Base-by-base conservation (phyloP, 2,329 filamentous ascomycete species). In the Fusarium nematophilum region DNA sequence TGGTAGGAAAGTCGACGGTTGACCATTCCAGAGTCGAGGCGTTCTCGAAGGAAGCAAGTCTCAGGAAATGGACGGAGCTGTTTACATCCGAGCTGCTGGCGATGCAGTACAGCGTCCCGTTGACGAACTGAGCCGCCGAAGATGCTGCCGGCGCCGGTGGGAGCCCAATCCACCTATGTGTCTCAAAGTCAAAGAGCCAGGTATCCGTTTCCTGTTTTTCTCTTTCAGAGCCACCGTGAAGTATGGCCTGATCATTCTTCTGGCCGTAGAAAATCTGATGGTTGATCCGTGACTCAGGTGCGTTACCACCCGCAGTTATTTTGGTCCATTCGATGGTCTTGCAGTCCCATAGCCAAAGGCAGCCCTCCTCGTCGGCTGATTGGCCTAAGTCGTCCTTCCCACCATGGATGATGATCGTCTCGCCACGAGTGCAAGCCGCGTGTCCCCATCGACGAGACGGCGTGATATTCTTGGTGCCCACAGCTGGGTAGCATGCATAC, bases 401-500 rank as follows among this genome's bases (percentile, higher is more conserved):
- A 1, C 63, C 63, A 4, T 53, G 51, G 6, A 66, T 25, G 15
- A 66, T 53, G 9, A 66, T 40, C 3, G 59, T 42, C 6, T 42
- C 18, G 7, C 57, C 34, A 5, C 63, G 63, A 1, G 53, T 33
- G 18, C 59, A 66, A 0, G 63, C 53, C 1, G 63, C 63, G 15
- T 66, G 63, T 1, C 51, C 50, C 2, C 49, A 15, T 14, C 63
- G 40, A 3, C 48, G 45, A 0, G 53, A 37, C 42, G 5, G 36
- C 33, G 6, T n/a, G n/a, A n/a, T n/a, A n/a, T 43, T 47, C 1
- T 57, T 61, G 1, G 55, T 56, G 0, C 57, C 52, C 1, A 64
- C 59, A 0, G 63, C 59, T 9, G 63, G 63, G 5, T 66, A 66
- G 9, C 63, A 66, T 0, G 63, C 63, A 9, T 66, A 66, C 13